phyloP scores from a whole-genome alignment of 768 basidiomycete species.

The Sporobolomyces pararoseus region DNA sequence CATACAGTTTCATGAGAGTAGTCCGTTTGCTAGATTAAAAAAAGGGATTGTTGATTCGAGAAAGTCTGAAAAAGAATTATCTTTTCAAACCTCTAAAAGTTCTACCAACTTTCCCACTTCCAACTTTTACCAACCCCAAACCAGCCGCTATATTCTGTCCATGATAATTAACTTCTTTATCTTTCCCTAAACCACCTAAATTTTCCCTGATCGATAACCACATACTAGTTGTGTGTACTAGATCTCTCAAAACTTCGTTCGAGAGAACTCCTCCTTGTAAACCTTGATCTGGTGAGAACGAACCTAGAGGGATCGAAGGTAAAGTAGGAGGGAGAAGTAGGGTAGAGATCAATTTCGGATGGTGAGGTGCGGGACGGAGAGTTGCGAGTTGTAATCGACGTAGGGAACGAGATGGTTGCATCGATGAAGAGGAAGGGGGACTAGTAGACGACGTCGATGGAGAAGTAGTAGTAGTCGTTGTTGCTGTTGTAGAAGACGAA shows the following conservation, averaged over 20 bases:
- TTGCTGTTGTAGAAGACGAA: slow-evolving; percentile 7
- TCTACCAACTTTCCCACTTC: slow-evolving; percentile 13
- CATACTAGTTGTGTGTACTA: slow-evolving; percentile 77
- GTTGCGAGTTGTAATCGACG: slow-evolving; percentile 67
- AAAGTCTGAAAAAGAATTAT: no score
- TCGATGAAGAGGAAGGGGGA: background rate
- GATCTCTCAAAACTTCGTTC: slow-evolving; percentile 90
- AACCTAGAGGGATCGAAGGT: slow-evolving; percentile 67
- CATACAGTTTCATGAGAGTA: no score
- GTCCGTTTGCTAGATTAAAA: no score
- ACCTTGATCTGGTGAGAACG: slow-evolving; percentile 31
- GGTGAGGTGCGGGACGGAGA: slow-evolving; percentile 86
- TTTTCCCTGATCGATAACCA: slow-evolving; percentile 62
- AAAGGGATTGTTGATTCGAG: no score
- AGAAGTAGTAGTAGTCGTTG: background rate
- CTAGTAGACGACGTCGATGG: background rate
- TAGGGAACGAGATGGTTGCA: background rate
- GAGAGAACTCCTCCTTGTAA: slow-evolving; percentile 53
- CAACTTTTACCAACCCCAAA: slow-evolving; percentile 13
- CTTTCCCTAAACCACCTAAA: background rate
- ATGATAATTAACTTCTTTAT: no score
- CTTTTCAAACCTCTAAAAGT: background rate
- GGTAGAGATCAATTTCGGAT: slow-evolving; percentile 88
- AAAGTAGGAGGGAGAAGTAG: slow-evolving; percentile 86
- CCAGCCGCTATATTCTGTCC: background rate